These are phyloP conservation scores for Clarireedia monteithiana DNA, from an alignment of 2,329 filamentous ascomycete species.

Conservation along the genomic window DNA sequence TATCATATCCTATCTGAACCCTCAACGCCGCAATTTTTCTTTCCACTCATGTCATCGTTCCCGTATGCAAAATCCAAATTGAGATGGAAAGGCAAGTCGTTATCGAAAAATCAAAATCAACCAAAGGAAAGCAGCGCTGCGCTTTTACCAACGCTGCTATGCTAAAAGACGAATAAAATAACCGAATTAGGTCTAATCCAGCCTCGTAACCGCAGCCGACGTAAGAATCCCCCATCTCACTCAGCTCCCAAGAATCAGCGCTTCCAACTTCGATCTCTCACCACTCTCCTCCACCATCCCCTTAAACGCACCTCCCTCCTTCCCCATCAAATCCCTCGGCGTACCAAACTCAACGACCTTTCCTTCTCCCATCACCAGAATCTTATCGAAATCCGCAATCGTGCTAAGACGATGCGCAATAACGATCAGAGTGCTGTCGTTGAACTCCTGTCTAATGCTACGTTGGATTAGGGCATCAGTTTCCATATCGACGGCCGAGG, in stretches of 20 bases:
- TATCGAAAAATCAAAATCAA: no score
- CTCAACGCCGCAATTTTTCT: no score
- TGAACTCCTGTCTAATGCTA: constrained; percentile 65
- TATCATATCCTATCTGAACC: no score
- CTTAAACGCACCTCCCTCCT: constrained; percentile 41
- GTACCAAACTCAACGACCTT: constrained; percentile 59
- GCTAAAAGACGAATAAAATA: no score
- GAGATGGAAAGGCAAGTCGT: no score
- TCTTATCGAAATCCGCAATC: constrained; percentile 68
- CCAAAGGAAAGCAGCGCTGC: no score
- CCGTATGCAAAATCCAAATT: no score
- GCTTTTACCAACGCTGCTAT: no score
- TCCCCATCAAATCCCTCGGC: constrained; percentile 53
- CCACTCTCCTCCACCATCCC: constrained; percentile 57
- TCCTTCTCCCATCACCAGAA: constrained; percentile 64
- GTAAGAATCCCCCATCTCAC: neutral
- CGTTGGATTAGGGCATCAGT: constrained; percentile 69
- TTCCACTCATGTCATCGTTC: no score
- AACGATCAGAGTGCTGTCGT: constrained; percentile 59
- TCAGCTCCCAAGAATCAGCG: constrained; percentile 11
- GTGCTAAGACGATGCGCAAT: constrained; percentile 72
- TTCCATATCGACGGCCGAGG: constrained; percentile 68
- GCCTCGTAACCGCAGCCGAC: no score
- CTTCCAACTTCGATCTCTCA: constrained; percentile 36
- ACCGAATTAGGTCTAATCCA: no score